These are phyloP conservation scores for Glycine tomentella DNA, from an alignment of 306 rosid genomes.

Conservation along the genomic window DNA sequence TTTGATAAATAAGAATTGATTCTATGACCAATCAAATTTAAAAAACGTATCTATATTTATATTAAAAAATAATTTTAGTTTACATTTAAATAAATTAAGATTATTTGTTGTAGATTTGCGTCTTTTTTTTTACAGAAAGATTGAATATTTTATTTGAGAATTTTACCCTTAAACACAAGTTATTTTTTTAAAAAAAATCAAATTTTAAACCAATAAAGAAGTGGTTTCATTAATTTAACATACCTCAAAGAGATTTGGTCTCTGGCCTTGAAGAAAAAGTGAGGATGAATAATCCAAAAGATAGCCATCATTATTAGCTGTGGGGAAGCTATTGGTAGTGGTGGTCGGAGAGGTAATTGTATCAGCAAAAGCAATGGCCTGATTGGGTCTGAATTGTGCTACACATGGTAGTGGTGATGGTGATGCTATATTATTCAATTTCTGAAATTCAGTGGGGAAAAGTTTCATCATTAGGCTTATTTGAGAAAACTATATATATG, in stretches of 20 bases:
- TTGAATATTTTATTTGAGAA: too few relatives aligned
- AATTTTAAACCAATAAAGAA: background rate
- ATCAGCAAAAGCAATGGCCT: constrained; percentile 59
- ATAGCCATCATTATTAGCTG: constrained; percentile 51
- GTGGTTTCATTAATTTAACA: background rate
- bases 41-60: background rate
- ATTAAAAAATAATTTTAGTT: too few relatives aligned
- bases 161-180: background rate
- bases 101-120: background rate
- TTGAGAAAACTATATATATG: background rate
- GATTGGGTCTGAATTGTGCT: constrained; percentile 60
- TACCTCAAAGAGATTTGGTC: constrained; percentile 63
- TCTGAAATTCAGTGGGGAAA: constrained; percentile 46
- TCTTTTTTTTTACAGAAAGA: too few relatives aligned
- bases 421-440: constrained; percentile 51
- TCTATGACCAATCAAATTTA: background rate
- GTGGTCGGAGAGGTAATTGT: constrained; percentile 25
- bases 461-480: constrained; percentile 33
- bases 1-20: background rate
- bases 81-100: background rate
- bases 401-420: constrained; percentile 39
- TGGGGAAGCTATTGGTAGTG: constrained; percentile 32
- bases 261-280: constrained; percentile 58
- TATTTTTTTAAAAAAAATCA: background rate
- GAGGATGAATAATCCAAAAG: constrained; percentile 56